Evolutionary conservation across 345 rosid genomes (phyloP).

Genomic region (Erysimum cheiranthoides): DNA sequence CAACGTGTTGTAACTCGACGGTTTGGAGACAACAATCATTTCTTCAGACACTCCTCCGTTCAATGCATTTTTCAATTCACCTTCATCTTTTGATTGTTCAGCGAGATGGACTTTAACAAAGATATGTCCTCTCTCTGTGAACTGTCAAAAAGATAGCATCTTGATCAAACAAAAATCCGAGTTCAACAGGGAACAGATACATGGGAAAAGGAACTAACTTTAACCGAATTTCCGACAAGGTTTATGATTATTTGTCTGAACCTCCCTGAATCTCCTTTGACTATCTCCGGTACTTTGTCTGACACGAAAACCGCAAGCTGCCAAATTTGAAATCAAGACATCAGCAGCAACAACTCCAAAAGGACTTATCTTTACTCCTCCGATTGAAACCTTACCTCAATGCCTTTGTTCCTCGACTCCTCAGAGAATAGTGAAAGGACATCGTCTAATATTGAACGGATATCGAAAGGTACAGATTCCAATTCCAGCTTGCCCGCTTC

Average conservation of each 20-base stretch:
- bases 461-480: conserved; percentile 81
- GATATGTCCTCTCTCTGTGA: conserved; percentile 93
- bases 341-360: conserved; percentile 22
- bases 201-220: conserved; percentile 57
- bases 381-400: conserved; percentile 63
- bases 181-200: not conserved
- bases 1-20: conserved; percentile 64
- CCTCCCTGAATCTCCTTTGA: conserved; percentile 93
- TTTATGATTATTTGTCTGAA: conserved; percentile 95
- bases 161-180: conserved; percentile 19
- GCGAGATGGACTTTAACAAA: conserved; percentile 87
- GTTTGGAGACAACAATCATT: conserved; percentile 38
- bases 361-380: not conserved
- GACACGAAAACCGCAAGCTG: conserved; percentile 94
- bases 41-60: conserved; percentile 67
- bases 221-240: conserved; percentile 96
- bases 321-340: conserved; percentile 33
- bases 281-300: conserved; percentile 83
- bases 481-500: conserved; percentile 95
- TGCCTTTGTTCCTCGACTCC: conserved; percentile 85
- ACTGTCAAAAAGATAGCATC: conserved; percentile 54
- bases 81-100: conserved; percentile 56
- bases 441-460: conserved; percentile 88
- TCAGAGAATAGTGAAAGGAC: conserved; percentile 96
- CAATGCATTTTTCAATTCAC: conserved; percentile 48